phyloP scores from a whole-genome alignment of 2,329 filamentous ascomycete species.

The Blumeriella jaapii region DNA sequence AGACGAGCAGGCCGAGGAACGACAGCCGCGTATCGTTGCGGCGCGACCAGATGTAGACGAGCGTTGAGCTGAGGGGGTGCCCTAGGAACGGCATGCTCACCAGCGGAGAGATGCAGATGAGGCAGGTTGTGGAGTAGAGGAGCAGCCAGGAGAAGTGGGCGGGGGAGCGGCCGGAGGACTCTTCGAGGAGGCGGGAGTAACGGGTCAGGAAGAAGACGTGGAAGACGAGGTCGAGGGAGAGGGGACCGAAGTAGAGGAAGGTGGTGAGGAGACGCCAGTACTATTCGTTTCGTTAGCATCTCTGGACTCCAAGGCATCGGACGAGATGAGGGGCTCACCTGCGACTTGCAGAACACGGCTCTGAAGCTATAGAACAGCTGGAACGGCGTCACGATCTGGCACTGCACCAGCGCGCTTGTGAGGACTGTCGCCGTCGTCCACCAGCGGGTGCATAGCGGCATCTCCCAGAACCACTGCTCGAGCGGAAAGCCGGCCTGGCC shows the following conservation, averaged over 20 bases:
- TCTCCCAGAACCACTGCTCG: conserved; percentile 98
- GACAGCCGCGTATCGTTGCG: conserved; percentile 86
- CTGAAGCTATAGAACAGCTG: conserved; percentile 96
- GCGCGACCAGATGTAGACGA: conserved; percentile 97
- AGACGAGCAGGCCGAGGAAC: conserved; percentile 79
- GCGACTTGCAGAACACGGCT: conserved; percentile 80
- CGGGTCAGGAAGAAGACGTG: conserved; percentile 98
- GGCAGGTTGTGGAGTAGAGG: conserved; percentile 67
- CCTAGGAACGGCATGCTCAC: conserved; percentile 90
- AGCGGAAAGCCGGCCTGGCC: conserved; percentile 61
- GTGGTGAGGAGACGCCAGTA: conserved; percentile 96
- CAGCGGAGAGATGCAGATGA: conserved; percentile 73
- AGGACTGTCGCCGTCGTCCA: conserved; percentile 91
- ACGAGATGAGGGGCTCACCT: conserved; percentile 45
- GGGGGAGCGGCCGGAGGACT: conserved; percentile 81
- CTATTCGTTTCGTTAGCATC: too few species aligned
- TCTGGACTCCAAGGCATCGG: background rate
- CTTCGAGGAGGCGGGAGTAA: conserved; percentile 89
- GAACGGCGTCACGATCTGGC: conserved; percentile 81
- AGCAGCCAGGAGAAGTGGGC: conserved; percentile 94
- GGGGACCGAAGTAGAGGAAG: conserved; percentile 93
- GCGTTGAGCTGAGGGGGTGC: conserved; percentile 80
- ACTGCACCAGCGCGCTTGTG: conserved; percentile 84
- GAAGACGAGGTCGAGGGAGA: conserved; percentile 89
- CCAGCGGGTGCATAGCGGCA: conserved; percentile 90